phyloP scores from a whole-genome alignment of 1,284 basidiomycete species.

The Malassezia psittaci region DNA sequence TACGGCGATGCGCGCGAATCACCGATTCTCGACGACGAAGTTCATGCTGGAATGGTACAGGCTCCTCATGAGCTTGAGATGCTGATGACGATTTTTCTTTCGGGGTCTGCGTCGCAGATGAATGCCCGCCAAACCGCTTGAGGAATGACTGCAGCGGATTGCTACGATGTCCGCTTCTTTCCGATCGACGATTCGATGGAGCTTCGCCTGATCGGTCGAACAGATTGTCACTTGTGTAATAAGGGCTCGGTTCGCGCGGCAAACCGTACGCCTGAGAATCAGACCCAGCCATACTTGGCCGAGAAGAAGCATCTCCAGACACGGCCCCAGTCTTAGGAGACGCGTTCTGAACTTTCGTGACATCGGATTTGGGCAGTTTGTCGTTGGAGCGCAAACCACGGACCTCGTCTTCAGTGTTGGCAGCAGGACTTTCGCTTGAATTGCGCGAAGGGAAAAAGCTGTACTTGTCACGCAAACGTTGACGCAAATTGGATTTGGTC shows the following conservation, averaged over 20 bases:
- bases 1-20: conserved; percentile 6
- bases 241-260: conserved; percentile 6
- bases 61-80: conserved; percentile 4
- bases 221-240: conserved; percentile 1
- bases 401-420: neutral
- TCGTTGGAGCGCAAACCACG: too few species aligned
- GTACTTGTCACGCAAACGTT: neutral
- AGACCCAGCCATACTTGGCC: too few species aligned
- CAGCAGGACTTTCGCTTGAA: neutral
- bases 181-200: too few species aligned
- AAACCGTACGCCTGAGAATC: neutral
- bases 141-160: neutral
- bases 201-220: too few species aligned
- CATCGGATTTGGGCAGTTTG: too few species aligned
- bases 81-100: neutral
- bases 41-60: conserved; percentile 1
- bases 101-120: neutral
- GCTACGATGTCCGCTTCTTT: neutral
- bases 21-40: conserved; percentile 4
- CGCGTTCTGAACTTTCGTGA: too few species aligned
- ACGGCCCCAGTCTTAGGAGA: too few species aligned
- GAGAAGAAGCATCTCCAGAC: too few species aligned
- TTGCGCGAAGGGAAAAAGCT: neutral
- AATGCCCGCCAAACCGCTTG: neutral
- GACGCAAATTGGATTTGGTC: neutral